phyloP scores from a whole-genome alignment of 2,329 filamentous ascomycete species.

The Leptographium wingfieldii region DNA sequence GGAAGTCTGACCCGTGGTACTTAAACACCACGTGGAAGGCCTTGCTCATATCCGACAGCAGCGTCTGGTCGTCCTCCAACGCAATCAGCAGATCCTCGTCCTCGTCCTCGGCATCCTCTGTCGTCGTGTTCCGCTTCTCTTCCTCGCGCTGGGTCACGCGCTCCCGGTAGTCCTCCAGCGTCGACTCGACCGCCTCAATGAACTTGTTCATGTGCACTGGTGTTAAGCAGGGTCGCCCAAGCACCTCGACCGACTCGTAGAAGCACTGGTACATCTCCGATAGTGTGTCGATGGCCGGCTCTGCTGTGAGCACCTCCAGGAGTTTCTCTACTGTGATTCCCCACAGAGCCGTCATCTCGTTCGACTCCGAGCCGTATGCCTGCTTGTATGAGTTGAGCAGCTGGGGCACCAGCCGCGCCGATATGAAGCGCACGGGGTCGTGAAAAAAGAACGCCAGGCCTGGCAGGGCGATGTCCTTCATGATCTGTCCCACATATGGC shows the following conservation, averaged over 20 bases:
- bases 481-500: conserved; percentile 80
- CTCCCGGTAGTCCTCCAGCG: conserved; percentile 84
- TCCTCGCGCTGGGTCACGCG: conserved; percentile 75
- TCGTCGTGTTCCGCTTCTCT: conserved; percentile 59
- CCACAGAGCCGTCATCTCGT: conserved; percentile 75
- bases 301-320: conserved; percentile 82
- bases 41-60: conserved; percentile 99
- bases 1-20: conserved; percentile 75
- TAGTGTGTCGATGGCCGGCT: conserved; percentile 89
- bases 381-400: conserved; percentile 91
- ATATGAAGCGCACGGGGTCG: conserved; percentile 88
- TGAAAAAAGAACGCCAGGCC: conserved; percentile 98
- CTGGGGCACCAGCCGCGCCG: conserved; percentile 87
- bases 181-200: conserved; percentile 72
- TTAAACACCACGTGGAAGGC: conserved; percentile 99
- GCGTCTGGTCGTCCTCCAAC: conserved; percentile 92
- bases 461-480: conserved; percentile 92
- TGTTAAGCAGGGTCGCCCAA: conserved; percentile 73
- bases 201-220: conserved; percentile 72
- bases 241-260: conserved; percentile 92
- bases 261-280: conserved; percentile 99
- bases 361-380: conserved; percentile 68
- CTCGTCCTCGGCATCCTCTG: conserved; percentile 79
- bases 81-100: conserved; percentile 78
- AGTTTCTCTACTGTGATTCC: conserved; percentile 75